A percentile compares a stretch with the other conserved stretches of the same genome.
phyloP scores from a whole-genome alignment of 768 basidiomycete species.

The Naganishia antarctica region DNA sequence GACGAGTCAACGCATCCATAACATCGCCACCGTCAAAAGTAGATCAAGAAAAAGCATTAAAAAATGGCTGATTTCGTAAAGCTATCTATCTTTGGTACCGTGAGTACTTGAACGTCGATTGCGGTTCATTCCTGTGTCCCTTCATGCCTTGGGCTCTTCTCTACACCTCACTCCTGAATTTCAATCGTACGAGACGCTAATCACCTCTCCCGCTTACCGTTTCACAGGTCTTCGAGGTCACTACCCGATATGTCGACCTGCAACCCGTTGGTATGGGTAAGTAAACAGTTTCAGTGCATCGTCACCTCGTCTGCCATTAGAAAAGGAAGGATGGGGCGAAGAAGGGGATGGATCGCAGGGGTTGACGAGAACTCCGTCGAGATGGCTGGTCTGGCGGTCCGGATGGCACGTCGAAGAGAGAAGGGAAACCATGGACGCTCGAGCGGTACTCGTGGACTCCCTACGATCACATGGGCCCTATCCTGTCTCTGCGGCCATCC shows the following conservation, averaged over 20 bases:
- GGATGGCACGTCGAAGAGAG: no score
- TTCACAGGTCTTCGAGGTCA: slow-evolving; percentile 62
- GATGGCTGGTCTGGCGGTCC: no score
- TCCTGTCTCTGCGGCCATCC: no score
- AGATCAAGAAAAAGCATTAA: not conserved
- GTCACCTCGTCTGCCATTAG: no score
- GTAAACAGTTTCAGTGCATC: not conserved
- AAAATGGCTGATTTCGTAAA: slow-evolving; percentile 67
- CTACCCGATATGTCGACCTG: slow-evolving; percentile 96
- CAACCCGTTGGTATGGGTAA: slow-evolving; percentile 98
- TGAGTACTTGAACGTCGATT: slow-evolving; percentile 44
- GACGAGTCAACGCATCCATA: not conserved
- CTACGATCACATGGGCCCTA: no score
- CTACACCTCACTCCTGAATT: not conserved
- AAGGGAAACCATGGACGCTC: no score
- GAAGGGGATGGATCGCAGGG: no score
- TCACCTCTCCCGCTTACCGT: not conserved
- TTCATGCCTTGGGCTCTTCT: not conserved
- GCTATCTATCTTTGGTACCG: slow-evolving; percentile 96
- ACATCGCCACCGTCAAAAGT: not conserved
- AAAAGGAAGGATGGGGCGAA: no score
- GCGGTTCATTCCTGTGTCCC: not conserved
- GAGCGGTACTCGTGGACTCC: no score
- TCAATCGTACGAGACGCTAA: not conserved
- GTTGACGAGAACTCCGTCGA: no score